These are phyloP conservation scores for Taphrina communis DNA, from an alignment of 1,139 yeast genomes.

Conservation along the genomic window DNA sequence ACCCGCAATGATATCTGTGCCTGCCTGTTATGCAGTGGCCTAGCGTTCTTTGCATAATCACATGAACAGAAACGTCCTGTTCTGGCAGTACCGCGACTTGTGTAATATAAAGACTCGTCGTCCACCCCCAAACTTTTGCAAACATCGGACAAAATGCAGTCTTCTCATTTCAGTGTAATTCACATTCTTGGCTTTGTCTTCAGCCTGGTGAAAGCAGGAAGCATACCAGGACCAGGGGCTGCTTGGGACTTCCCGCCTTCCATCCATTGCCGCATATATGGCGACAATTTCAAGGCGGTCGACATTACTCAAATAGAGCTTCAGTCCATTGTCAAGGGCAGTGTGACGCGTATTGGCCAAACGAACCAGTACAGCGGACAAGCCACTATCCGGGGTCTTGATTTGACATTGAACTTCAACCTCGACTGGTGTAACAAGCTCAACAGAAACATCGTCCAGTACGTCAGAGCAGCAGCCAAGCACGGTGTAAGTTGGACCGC, in stretches of 20 bases:
- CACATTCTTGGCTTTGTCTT: not conserved
- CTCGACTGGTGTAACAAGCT: not conserved
- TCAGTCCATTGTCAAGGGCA: constrained; percentile 9
- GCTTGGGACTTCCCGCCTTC: not conserved
- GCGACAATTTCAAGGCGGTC: not conserved
- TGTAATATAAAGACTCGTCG: too few species aligned
- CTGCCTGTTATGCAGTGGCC: too few species aligned
- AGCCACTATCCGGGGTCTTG: not conserved
- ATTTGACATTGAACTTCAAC: not conserved
- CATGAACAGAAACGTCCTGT: too few species aligned
- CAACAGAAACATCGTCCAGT: not conserved
- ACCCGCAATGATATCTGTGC: too few species aligned
- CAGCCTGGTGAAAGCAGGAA: not conserved
- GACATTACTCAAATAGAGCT: not conserved
- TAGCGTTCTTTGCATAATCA: too few species aligned
- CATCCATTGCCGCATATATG: too few species aligned
- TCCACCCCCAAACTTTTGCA: not conserved
- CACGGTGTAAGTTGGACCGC: too few species aligned
- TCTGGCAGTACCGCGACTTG: too few species aligned
- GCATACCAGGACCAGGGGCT: not conserved
- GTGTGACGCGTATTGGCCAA: not conserved
- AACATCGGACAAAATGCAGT: not conserved
- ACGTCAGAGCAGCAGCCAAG: not conserved
- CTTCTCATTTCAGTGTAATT: too few species aligned
- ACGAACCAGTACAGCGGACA: not conserved